Base-by-base conservation (phyloP, 208 protist species). In the Spongospora subterranea region DNA sequence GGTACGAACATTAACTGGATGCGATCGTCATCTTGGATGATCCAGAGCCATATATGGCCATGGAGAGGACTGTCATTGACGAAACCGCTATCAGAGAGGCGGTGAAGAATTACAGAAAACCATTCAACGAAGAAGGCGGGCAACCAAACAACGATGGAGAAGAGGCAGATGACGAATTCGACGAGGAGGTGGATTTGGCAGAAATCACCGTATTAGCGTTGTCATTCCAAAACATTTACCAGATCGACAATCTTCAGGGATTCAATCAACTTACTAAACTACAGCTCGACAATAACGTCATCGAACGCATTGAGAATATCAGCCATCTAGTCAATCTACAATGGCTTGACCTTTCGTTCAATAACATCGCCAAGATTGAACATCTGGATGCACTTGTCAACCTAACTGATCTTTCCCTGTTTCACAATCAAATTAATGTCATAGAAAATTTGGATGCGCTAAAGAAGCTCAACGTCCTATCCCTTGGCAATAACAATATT, bases 281-380 rank as follows among this genome's bases (percentile, higher is more conserved):
- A 89, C 94, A 97, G 65, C 94, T 98, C 45, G 97, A 98, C 92
- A 98, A 98, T 94, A 98, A 98, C 92, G 93, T 95, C 77, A 98
- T 98, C 90, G 91, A 91, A 45, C 94, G 92, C 38, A 98, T 98
- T 46, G 96, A 98, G 82, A 96, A 97, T 90, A 91, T 98, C 24
- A 93, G 93, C 13, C 94, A 97, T 76, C 93, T 98, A 24, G 39
- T 93, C 39, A 90, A 90, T 93, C 11, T 92, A 39, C 0, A 45
- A 77, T 92, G 46, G 93, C 88, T 93, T 29, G 91, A 98, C 91
- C 93, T 98, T 38, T 98, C 96, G 90, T 98, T 97, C 93, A 98
- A 98, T 94, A 93, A 96, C 43, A 98, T 98, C 77, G 94, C 93
- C 40, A 92, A 94, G 45, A 98, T 98, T 32, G 96, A 96, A 38